Evolutionary conservation across 306 rosid species (phyloP), one percentile per base, ranked within the genome.

Genomic region (Vigna unguiculata): DNA sequence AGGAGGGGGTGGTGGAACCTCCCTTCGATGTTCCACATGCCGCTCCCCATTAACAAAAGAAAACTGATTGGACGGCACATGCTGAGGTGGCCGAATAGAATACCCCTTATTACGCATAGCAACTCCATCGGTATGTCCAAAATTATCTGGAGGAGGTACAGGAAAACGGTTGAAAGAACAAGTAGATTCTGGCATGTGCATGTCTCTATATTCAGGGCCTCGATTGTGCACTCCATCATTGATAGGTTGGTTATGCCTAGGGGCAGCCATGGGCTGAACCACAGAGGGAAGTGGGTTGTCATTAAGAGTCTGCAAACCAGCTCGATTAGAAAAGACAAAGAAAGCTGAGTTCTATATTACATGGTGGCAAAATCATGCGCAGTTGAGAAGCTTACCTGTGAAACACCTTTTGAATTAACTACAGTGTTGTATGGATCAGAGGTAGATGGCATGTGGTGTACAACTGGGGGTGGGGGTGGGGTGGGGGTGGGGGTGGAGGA

Each of bases 1-100:
- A 15, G 91, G 77, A 72, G 89, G 83, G 7, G 89, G 95, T 9
- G 89, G 93, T 5, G 84, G 88, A 43, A 79, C 87, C 75, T 92
- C 97, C 82, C 92, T 78, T 48, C 54, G 90, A 41, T 86, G 92
- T 76, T 88, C 90, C 83, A 77, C 74, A 60, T 81, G 87, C 3
- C 83, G 93, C 19, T 94, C 95, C 58, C 83, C 93, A 5, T 75
- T 81, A 82, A 86, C 96, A 86, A 88, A 89, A 74, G 92, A 87
- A 81, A 90, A 92, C 75, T 94, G 98, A 87, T 83, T 83, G 17
- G 88, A 85, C 3, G 96, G 93, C 53, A 92, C 86, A 63, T 87
- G 93, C 45, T 84, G 86, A 71, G 96, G 98, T 11, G 98, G 97
- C 49, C 87, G 70, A 47, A 90, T 83, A 62, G 93, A 73, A 81